Base-by-base conservation (phyloP, 2,329 filamentous ascomycete genomes). In the Torrubiella hemipterigena region DNA sequence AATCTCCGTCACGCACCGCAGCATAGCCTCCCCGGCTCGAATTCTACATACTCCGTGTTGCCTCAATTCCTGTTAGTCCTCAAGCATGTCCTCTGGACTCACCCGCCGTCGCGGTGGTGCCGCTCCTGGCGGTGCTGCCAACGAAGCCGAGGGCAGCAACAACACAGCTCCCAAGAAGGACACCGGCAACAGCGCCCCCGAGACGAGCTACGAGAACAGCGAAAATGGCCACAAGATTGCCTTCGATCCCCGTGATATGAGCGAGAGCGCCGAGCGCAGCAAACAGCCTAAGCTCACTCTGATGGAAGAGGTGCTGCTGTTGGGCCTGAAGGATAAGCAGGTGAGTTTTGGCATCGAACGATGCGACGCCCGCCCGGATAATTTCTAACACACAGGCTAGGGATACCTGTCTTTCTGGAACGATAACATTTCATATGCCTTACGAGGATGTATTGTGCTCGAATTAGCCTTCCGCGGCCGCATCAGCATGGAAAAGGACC, bases 341-440 rank as follows among this genome's bases (percentile, higher is more conserved):
- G 86, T 94, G 64, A 52, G 69, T 51, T 18, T 15, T 25, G 14
- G 17, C 29, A 17, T 11, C 13, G 13, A 6, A 7, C 9, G 9
- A 15, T 15, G 24, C n/a, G 20, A 22, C 20, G 30, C 27, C 17
- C 24, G 26, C 6, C 27, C 14, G 11, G 10, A 5, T 28, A 17
- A 13, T 14, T 15, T 10, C 19, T 24, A 24, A 20, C 31, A 12
- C 17, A 19, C 26, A 12, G 16, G n/a, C 16, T 24, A 94, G 86
- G 91, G 91, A 43, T 96, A 98, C 54, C 77, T 98, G 41, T 96
- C 89, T 18, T 98, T 98, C 62, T 98, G 91, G 91, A 98, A 98
- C 62, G 91, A 98, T 62, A 98, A 98, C 63, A 98, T 98, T 51
- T 95, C 87, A 38, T 98, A 98, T 57, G 91, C 91, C 42, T 71